Conservation (phyloP, 2,329 filamentous ascomycete species). For the Elsinoe perseae region DNA sequence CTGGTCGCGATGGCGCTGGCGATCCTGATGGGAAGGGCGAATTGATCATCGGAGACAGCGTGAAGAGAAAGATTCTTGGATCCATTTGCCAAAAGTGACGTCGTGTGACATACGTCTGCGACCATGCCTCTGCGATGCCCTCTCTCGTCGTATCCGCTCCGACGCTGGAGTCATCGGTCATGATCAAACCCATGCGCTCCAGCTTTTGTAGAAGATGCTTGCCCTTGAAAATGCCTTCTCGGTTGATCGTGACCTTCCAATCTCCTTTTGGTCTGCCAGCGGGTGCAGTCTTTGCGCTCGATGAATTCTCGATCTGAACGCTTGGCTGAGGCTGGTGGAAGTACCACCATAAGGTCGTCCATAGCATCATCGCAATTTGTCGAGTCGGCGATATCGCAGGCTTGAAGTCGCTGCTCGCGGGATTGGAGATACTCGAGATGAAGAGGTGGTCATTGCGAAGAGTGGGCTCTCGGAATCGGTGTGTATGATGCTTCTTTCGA, state of each 20-base stretch:
- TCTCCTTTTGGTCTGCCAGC: slow-evolving; percentile 70
- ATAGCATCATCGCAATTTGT: slow-evolving; percentile 94
- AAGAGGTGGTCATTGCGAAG: slow-evolving; percentile 74
- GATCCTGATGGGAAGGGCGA: slow-evolving; percentile 44
- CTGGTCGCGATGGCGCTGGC: slow-evolving; percentile 27
- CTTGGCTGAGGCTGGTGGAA: slow-evolving; percentile 78
- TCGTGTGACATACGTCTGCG: slow-evolving; percentile 71
- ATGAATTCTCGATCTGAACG: slow-evolving; percentile 53
- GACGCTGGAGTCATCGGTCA: slow-evolving; percentile 66
- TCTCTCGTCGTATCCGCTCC: slow-evolving; percentile 47
- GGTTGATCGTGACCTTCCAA: slow-evolving; percentile 76
- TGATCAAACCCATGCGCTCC: slow-evolving; percentile 83
- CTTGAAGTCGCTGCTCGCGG: slow-evolving; percentile 73
- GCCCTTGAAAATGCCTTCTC: slow-evolving; percentile 80
- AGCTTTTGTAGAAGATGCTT: slow-evolving; percentile 80
- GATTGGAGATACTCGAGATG: slow-evolving; percentile 85
- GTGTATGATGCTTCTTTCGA: slow-evolving; percentile 39
- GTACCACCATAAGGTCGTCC: slow-evolving; percentile 93
- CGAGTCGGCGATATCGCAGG: slow-evolving; percentile 72
- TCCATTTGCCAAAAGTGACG: slow-evolving; percentile 90
- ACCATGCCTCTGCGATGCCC: slow-evolving; percentile 59
- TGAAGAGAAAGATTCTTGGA: slow-evolving; percentile 79
- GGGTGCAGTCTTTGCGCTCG: slow-evolving; percentile 56
- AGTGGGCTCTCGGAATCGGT: slow-evolving; percentile 67
- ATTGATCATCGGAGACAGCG: slow-evolving; percentile 53